Base-by-base conservation (phyloP, 495 filamentous ascomycete species). In the Cairneyella variabilis region DNA sequence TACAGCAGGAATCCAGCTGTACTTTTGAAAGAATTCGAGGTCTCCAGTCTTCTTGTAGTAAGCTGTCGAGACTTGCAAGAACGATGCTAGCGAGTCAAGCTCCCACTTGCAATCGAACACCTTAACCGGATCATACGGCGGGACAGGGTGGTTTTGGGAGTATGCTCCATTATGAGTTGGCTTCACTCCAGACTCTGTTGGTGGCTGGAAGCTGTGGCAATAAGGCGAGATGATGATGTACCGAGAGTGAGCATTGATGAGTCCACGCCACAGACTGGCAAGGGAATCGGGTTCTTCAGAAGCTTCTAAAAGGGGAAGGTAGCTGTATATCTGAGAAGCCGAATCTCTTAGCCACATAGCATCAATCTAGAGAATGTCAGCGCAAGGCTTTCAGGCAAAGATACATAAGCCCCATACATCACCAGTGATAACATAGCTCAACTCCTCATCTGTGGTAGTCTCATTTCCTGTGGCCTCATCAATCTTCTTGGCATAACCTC, bases 21-120 rank as follows among this genome's bases (percentile, higher is more conserved):
- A 83, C 49, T 77, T 79, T 9, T 68, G 71, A 51, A 86, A 85
- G 65, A 84, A 84, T 7, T 64, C 66, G 7, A 73, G 56, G 52
- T 85, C 81, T 1, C 69, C 61, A 0, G 82, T 85, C 2, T 68
- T 64, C 22, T 67, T 66, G 62, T 79, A 81, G 67, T 85, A 85
- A 27, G 78, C 75, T 12, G 73, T 61, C 20, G 77, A 82, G 50
- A 85, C 70, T 63, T 85, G 74, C 37, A 98, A 82, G 69, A 98
- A 98, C 64, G 90, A 82, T 7, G 90, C 92, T 0, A 98, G 77
- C 0, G 90, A 96, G 67, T 98, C 93, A 3, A 98, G 80, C 70
- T 98, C 93, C 69, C 96, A 98, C 69, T 98, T 98, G 79, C 93
- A 98, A 66, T 97, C 93, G 60, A 92, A 98, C 6, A 98, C 93